Evolutionary conservation across 2,329 filamentous ascomycete genomes (phyloP), one percentile per base, ranked within the genome.

Genomic region (Colletotrichum graminicola): DNA sequence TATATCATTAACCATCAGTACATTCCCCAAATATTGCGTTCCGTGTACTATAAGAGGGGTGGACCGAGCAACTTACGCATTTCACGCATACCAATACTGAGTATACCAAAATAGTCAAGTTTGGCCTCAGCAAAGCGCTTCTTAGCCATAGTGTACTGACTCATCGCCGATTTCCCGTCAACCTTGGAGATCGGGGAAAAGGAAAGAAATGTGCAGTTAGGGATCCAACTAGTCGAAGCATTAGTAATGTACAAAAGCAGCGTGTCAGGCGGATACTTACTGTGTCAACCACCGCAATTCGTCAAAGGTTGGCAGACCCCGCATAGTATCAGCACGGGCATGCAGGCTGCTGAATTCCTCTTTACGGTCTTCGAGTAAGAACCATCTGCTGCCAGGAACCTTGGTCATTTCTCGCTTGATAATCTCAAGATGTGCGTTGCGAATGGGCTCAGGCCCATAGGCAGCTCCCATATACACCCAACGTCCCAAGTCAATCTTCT

Each of bases 381-480:
- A 68, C 67, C 59, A 69, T 7, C 68, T 51, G 2, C 32, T 34
- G 5, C 32, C 32, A 34, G 32, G 32, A 5, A 34, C 32, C 32
- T 34, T 34, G 8, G 32, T 34, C 32, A 34, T 34, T 6, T 34
- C 32, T 4, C 32, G 32, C 32, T 34, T 34, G 8, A 34, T 34
- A 6, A 5, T 6, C 7, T 34, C 32, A 34, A 34, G 3, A 6
- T 5, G 32, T 34, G 32, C 32, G 32, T 78, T 66, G 21, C 79
- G 77, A 23, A 78, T 74, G 1, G 74, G 63, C 0, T 75, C 73
- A 1, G 76, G 76, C 3, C 78, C 77, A 67, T 82, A 81, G 2
- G 80, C 77, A 2, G 82, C 81, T 10, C 83, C 83, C 68, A 86
- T 85, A 72, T 85, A 85, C 73, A 83, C 83, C 84, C 84, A 86